Evolutionary conservation across 169 alveolate genomes (phyloP).

Genomic region (Eimeria acervulina): DNA sequence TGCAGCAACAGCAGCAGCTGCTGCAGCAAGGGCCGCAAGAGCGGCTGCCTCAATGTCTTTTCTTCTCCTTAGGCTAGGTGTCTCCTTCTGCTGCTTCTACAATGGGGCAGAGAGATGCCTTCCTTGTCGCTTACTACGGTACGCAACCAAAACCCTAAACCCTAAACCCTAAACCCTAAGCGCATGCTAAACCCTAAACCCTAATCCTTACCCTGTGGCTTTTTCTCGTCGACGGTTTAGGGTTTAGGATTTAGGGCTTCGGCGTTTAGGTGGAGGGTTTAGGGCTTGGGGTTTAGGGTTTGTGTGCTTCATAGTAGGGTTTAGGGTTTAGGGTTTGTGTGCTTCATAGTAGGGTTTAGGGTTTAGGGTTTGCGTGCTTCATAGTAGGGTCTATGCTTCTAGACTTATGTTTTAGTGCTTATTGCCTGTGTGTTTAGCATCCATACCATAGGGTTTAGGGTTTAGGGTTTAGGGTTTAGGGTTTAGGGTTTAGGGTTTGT

Average conservation of each 20-base stretch:
- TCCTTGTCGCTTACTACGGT: slow-evolving; percentile 36
- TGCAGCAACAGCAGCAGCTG: slow-evolving; percentile 30
- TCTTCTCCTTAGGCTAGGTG: background rate
- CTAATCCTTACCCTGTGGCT: background rate
- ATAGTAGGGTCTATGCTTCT: slow-evolving; percentile 41
- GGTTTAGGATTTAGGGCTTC: background rate
- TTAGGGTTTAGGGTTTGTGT: slow-evolving; percentile 54
- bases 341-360: background rate
- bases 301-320: slow-evolving; percentile 35
- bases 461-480: slow-evolving; percentile 50
- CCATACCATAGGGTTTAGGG: slow-evolving; percentile 18
- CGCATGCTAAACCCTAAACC: slow-evolving; percentile 24
- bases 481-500: background rate
- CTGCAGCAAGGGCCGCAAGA: background rate
- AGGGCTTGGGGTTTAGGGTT: background rate
- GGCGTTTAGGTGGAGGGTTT: background rate
- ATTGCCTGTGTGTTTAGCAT: background rate
- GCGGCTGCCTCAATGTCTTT: slow-evolving; percentile 30
- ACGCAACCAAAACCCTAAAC: background rate
- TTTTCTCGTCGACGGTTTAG: background rate
- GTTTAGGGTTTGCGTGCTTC: slow-evolving; percentile 7
- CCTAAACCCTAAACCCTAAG: background rate
- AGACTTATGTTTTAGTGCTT: background rate
- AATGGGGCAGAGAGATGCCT: slow-evolving; percentile 61
- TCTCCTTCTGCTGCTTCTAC: slow-evolving; percentile 40